Conservation (phyloP, 2,329 filamentous ascomycete species). For the Fusarium sp. region DNA sequence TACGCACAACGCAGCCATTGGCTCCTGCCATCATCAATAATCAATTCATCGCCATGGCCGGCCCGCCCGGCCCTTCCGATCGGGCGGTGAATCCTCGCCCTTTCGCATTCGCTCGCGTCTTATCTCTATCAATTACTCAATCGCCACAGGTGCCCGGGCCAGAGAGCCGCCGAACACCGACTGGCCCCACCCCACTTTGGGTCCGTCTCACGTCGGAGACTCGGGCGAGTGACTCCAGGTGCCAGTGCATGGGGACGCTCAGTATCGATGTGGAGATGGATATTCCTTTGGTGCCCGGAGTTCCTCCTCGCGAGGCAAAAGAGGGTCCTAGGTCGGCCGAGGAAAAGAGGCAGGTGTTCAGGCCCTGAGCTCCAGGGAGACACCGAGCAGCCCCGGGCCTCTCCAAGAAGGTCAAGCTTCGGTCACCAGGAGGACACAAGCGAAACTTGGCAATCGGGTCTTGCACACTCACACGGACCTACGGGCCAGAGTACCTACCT, state of each 20-base stretch:
- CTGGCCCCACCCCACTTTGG: conserved; percentile 4
- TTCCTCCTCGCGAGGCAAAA: conserved; percentile 14
- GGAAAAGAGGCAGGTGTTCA: not conserved
- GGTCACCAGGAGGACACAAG: conserved; percentile 12
- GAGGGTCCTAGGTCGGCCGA: conserved; percentile 27
- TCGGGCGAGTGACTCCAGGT: not conserved
- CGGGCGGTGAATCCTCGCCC: conserved; percentile 18
- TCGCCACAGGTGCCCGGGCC: conserved; percentile 27
- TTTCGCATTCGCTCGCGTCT: conserved; percentile 20
- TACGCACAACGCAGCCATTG: not conserved
- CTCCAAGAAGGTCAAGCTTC: not conserved
- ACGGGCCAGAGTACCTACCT: conserved; percentile 18
- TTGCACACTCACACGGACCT: conserved; percentile 29
- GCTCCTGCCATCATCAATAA: not conserved
- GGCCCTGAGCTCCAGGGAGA: conserved; percentile 7
- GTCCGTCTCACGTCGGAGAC: not conserved
- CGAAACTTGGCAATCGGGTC: conserved; percentile 37
- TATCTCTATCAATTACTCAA: not conserved
- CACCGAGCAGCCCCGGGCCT: conserved; percentile 18
- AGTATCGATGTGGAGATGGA: not conserved
- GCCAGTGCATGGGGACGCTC: too few relatives aligned
- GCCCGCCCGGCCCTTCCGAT: conserved; percentile 25
- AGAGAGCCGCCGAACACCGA: conserved; percentile 32
- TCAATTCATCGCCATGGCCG: not conserved
- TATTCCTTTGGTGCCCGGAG: conserved; percentile 8